A percentile compares a stretch with the other conserved stretches of the same genome.
Conservation (phyloP, 306 rosid genomes). For the Prunus fruticosa region DNA sequence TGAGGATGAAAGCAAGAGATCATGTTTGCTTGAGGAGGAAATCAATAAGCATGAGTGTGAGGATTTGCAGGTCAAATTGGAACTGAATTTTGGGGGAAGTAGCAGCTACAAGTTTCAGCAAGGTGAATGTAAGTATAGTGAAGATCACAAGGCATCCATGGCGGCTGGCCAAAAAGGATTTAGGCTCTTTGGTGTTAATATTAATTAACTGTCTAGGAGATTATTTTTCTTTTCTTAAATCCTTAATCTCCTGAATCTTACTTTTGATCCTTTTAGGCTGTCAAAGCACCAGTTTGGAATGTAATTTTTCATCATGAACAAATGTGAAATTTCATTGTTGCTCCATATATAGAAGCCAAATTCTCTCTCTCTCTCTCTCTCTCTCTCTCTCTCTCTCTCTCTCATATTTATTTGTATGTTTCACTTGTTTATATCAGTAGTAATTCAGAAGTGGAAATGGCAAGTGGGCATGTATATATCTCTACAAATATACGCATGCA, state of each 20-base stretch:
- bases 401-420: too few species aligned
- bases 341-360: too few species aligned
- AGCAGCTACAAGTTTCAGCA: constrained; percentile 2
- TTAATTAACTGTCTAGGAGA: constrained; percentile 5
- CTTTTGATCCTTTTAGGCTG: neutral
- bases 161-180: constrained; percentile 32
- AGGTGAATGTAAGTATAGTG: constrained; percentile 2
- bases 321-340: neutral
- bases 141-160: constrained; percentile 8
- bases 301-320: neutral
- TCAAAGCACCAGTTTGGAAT: neutral
- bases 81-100: constrained; percentile 12
- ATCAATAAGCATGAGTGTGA: neutral
- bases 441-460: neutral
- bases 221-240: neutral
- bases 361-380: too few species aligned
- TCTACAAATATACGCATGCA: too few species aligned
- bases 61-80: constrained; percentile 5
- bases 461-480: neutral
- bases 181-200: constrained; percentile 48
- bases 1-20: constrained; percentile 12
- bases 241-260: neutral
- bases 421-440: neutral
- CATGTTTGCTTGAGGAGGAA: constrained; percentile 8
- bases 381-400: too few species aligned